Percentiles rank a stretch among this genome's conserved stretches.
These are phyloP conservation scores for Candida corydali DNA, from an alignment of 805 yeast genomes.

Conservation along the genomic window DNA sequence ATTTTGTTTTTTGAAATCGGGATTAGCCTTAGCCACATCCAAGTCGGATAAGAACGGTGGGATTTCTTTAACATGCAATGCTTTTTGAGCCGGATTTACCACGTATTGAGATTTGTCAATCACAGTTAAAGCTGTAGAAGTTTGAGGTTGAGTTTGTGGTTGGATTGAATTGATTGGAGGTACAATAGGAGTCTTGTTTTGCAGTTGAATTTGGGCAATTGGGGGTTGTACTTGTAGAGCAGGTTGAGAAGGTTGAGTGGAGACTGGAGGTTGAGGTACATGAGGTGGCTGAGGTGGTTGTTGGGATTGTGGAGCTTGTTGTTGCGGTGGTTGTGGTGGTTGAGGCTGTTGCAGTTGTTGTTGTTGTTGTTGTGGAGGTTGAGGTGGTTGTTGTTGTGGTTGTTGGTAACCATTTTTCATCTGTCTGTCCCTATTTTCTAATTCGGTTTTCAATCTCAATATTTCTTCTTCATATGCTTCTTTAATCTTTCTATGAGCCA, in stretches of 20 bases:
- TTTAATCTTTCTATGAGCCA: conserved; percentile 91
- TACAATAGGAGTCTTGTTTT: conserved; percentile 5
- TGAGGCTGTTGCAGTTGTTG: conserved; percentile 16
- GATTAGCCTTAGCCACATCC: conserved; percentile 72
- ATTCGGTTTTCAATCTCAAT: conserved; percentile 74
- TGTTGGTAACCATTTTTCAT: conserved; percentile 32
- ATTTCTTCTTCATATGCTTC: conserved; percentile 96
- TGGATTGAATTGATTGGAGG: conserved; percentile 9
- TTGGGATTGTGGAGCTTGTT: conserved; percentile 10
- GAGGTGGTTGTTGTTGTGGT: conserved; percentile 19
- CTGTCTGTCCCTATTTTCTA: conserved; percentile 74
- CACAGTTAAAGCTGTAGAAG: conserved; percentile 20
- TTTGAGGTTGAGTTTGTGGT: conserved; percentile 11
- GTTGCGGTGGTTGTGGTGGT: neutral
- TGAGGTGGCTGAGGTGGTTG: conserved; percentile 13
- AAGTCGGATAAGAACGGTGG: conserved; percentile 79
- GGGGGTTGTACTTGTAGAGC: conserved; percentile 12
- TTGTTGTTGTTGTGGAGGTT: conserved; percentile 7
- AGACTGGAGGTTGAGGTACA: conserved; percentile 16
- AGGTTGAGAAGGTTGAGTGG: conserved; percentile 11
- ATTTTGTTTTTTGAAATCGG: conserved; percentile 75
- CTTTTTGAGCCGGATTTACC: conserved; percentile 40
- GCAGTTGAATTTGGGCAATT: conserved; percentile 8
- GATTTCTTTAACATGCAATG: conserved; percentile 64
- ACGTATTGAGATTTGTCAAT: conserved; percentile 39